Evolutionary conservation across 2,329 filamentous ascomycete species (phyloP).

Genomic region (Claviceps humidiphila): DNA sequence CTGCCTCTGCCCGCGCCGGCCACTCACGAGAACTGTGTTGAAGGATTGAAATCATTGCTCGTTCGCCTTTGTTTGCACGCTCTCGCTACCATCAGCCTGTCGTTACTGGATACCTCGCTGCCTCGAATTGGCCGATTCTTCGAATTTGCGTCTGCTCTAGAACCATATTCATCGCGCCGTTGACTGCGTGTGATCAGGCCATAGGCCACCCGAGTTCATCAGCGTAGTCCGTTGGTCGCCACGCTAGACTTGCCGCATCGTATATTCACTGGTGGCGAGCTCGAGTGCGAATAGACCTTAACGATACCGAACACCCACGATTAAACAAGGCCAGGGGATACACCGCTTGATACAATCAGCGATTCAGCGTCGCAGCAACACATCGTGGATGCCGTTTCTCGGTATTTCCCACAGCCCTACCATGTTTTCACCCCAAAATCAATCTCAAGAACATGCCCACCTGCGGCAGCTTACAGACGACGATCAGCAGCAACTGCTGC

Average conservation of each 20-base stretch:
- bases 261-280: not conserved
- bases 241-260: not conserved
- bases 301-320: not conserved
- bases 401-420: not conserved
- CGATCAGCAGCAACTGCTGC: constrained; percentile 24
- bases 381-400: not conserved
- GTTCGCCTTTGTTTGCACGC: not conserved
- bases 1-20: not conserved
- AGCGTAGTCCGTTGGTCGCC: not conserved
- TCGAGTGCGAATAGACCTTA: not conserved
- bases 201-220: not conserved
- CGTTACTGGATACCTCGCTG: not conserved
- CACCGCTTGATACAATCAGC: not conserved
- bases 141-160: too few species aligned
- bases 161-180: not conserved
- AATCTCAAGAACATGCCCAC: constrained; percentile 19
- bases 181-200: not conserved
- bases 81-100: not conserved
- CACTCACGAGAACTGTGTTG: not conserved
- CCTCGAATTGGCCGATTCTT: not conserved
- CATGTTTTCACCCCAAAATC: constrained; percentile 22
- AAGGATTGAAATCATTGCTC: not conserved
- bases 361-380: not conserved
- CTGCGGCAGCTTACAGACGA: constrained; percentile 24
- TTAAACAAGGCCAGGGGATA: not conserved